These are phyloP conservation scores for Marasmius sp. DNA, from an alignment of 1,284 basidiomycete genomes.

Conservation along the genomic window DNA sequence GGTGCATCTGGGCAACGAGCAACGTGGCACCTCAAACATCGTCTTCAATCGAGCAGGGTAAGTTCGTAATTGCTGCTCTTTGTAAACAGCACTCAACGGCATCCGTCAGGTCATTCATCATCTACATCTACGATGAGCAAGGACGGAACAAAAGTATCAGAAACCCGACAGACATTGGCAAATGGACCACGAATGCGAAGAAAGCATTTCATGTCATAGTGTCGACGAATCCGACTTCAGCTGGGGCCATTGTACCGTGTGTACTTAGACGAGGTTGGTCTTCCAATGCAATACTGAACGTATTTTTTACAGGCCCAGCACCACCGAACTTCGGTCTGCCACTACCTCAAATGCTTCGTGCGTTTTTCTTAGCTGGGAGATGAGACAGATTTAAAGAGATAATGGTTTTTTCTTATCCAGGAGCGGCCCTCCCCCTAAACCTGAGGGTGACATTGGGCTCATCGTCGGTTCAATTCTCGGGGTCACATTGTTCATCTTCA, in stretches of 20 bases:
- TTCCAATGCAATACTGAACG: no score
- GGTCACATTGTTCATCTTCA: neutral
- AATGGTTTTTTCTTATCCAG: no score
- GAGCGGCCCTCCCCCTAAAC: no score
- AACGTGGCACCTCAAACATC: neutral
- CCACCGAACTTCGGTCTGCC: no score
- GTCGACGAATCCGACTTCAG: neutral
- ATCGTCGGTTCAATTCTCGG: slow-evolving; percentile 4
- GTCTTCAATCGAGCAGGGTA: neutral
- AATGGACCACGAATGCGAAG: no score
- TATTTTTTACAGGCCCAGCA: no score
- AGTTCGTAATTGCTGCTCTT: no score
- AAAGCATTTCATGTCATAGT: neutral
- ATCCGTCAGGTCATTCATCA: neutral
- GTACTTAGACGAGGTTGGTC: neutral
- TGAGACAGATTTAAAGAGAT: no score
- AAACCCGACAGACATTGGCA: neutral
- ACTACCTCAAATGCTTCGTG: neutral
- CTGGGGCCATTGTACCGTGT: neutral
- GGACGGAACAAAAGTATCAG: neutral
- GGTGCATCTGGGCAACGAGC: neutral
- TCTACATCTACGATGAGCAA: neutral
- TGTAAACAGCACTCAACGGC: neutral
- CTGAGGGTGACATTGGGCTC: neutral
- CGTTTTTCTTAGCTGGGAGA: no score